Percentiles rank a stretch among this genome's conserved stretches.
phyloP scores from a whole-genome alignment of 176 grass and related monocot genomes.

The Zea luxurians region DNA sequence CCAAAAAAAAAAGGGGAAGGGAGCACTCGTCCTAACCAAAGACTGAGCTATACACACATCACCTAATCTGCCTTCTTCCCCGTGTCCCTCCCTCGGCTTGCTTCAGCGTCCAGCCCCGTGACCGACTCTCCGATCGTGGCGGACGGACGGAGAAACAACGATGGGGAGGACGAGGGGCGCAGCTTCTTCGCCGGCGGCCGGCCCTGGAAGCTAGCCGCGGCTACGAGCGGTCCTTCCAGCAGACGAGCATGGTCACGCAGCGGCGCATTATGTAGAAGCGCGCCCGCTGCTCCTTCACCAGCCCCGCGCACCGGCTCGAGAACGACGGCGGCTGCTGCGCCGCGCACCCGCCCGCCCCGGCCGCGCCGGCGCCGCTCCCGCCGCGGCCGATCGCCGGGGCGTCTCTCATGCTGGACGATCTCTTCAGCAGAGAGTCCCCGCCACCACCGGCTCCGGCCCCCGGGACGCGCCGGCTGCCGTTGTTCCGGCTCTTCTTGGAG shows the following conservation, averaged over 20 bases:
- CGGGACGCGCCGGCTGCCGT: slow-evolving; percentile 61
- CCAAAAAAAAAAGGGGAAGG: neutral
- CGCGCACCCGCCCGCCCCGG: slow-evolving; percentile 7
- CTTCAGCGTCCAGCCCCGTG: neutral
- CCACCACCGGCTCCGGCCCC: slow-evolving; percentile 15
- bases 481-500: slow-evolving; percentile 81
- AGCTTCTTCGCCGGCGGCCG: slow-evolving; percentile 4
- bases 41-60: slow-evolving; percentile 55
- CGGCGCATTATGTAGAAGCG: slow-evolving; percentile 97
- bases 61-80: slow-evolving; percentile 28
- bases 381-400: slow-evolving; percentile 40
- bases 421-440: slow-evolving; percentile 48
- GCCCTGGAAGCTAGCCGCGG: neutral
- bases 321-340: slow-evolving; percentile 55
- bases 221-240: slow-evolving; percentile 85
- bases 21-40: slow-evolving; percentile 31
- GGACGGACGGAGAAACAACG: neutral
- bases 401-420: slow-evolving; percentile 65
- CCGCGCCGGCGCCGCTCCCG: neutral
- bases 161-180: neutral
- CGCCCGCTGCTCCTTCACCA: slow-evolving; percentile 91
- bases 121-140: slow-evolving; percentile 15
- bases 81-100: slow-evolving; percentile 3
- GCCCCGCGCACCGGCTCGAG: slow-evolving; percentile 71
- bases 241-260: slow-evolving; percentile 91